Percentiles rank a stretch among this genome's conserved stretches.
phyloP scores from a whole-genome alignment of 805 yeast genomes.

The Ogataea chonburiensis region DNA sequence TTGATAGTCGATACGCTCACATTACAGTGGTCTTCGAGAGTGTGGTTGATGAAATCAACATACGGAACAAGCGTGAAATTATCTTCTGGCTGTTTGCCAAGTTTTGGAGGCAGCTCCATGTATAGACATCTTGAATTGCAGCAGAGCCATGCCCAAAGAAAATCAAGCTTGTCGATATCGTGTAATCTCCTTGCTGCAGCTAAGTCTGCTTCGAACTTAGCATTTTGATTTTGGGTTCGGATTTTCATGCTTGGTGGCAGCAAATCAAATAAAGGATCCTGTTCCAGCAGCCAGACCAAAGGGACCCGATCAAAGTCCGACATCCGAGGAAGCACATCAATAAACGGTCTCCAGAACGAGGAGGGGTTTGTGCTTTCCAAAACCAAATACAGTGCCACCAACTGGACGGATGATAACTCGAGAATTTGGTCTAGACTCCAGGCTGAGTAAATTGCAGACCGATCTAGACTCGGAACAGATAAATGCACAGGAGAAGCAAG shows the following conservation, averaged over 20 bases:
- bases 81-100: conserved; percentile 48
- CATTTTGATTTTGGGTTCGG: conserved; percentile 42
- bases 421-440: conserved; percentile 35
- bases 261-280: conserved; percentile 31
- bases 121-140: conserved; percentile 91
- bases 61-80: conserved; percentile 90
- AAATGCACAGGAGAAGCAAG: conserved; percentile 17
- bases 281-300: conserved; percentile 52
- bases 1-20: conserved; percentile 41
- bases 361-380: conserved; percentile 41
- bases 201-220: conserved; percentile 47
- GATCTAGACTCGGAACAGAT: conserved; percentile 25
- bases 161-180: conserved; percentile 25
- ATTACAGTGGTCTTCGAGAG: conserved; percentile 48
- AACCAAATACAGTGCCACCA: conserved; percentile 49
- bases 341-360: conserved; percentile 70
- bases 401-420: conserved; percentile 56
- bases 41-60: conserved; percentile 86
- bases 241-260: conserved; percentile 45
- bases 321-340: conserved; percentile 58
- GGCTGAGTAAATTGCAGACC: conserved; percentile 15
- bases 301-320: conserved; percentile 59
- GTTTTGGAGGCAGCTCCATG: conserved; percentile 51
- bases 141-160: conserved; percentile 77
- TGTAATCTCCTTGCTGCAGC: background rate